phyloP scores from a whole-genome alignment of 495 filamentous ascomycete species.

The Hypoxylon rickii region DNA sequence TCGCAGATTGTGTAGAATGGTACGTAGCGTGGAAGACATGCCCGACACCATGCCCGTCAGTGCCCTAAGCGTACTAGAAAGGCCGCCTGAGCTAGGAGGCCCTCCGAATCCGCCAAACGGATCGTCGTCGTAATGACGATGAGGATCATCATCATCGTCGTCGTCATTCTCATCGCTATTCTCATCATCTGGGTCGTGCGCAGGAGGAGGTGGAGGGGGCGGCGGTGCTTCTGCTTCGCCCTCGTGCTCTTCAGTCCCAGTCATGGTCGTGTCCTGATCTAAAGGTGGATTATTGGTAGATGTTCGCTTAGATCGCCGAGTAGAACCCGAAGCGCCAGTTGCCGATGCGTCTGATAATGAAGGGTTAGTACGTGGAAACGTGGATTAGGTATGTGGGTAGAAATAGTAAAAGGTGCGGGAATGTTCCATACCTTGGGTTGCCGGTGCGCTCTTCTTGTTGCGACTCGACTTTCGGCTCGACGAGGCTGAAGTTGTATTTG shows the following conservation, averaged over 20 bases:
- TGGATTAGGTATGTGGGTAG: neutral
- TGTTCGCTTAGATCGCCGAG: slow-evolving; percentile 57
- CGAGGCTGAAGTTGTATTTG: slow-evolving; percentile 49
- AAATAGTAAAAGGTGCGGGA: slow-evolving; percentile 18
- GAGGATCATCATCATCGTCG: slow-evolving; percentile 52
- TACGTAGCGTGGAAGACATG: slow-evolving; percentile 75
- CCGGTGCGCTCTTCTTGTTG: slow-evolving; percentile 56
- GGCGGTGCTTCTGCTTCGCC: slow-evolving; percentile 54
- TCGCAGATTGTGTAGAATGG: slow-evolving; percentile 81
- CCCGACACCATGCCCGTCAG: slow-evolving; percentile 90
- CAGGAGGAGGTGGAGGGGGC: slow-evolving; percentile 46
- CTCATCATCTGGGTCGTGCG: slow-evolving; percentile 54
- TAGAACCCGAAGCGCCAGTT: slow-evolving; percentile 43
- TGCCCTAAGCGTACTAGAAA: slow-evolving; percentile 84
- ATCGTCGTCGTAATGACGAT: slow-evolving; percentile 65
- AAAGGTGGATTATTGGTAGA: slow-evolving; percentile 53
- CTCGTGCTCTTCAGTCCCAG: slow-evolving; percentile 65
- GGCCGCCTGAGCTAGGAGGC: slow-evolving; percentile 57
- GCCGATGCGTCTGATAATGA: slow-evolving; percentile 28
- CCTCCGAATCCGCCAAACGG: slow-evolving; percentile 78
- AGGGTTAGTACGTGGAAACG: slow-evolving; percentile 2
- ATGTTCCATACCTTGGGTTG: slow-evolving; percentile 44
- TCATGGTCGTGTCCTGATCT: slow-evolving; percentile 58
- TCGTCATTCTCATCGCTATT: slow-evolving; percentile 56
- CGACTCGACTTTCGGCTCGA: slow-evolving; percentile 71